Evolutionary conservation across 768 basidiomycete genomes (phyloP).

Genomic region (Cystobasidium onofrii): DNA sequence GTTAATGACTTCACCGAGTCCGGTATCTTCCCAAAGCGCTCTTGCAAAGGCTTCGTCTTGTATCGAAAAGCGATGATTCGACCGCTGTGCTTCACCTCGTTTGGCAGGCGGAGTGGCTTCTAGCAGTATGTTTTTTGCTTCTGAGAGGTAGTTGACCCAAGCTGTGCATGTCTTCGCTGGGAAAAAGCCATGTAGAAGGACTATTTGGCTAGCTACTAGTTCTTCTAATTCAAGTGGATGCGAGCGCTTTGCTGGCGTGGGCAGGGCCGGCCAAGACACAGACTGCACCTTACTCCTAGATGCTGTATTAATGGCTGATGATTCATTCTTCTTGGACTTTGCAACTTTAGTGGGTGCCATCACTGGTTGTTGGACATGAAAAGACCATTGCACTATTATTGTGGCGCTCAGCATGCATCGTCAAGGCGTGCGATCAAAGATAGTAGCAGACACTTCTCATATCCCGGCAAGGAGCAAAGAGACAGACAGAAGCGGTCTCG

Average conservation of each 20-base stretch:
- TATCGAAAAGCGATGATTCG: conserved; percentile 62
- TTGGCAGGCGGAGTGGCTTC: conserved; percentile 61
- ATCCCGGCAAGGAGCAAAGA: neutral
- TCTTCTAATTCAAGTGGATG: conserved; percentile 16
- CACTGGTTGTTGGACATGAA: neutral
- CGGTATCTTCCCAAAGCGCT: conserved; percentile 45
- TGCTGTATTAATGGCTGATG: neutral
- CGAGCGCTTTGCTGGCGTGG: conserved; percentile 15
- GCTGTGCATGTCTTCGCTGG: conserved; percentile 21
- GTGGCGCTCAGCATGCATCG: too few species aligned
- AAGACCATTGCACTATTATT: neutral
- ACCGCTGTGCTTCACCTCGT: conserved; percentile 61
- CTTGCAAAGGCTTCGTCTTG: conserved; percentile 57
- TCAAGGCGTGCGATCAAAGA: too few species aligned
- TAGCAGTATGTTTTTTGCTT: conserved; percentile 4
- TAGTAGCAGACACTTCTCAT: too few species aligned
- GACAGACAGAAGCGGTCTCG: neutral
- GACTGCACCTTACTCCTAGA: neutral
- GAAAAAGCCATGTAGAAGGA: conserved; percentile 27
- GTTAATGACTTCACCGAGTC: conserved; percentile 15
- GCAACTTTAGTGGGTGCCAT: neutral
- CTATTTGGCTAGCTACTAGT: neutral
- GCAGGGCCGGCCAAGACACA: conserved; percentile 25
- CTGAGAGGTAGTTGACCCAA: conserved; percentile 24
- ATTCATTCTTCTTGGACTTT: neutral